Percentiles rank a stretch among this genome's conserved stretches.
Evolutionary conservation across 371 early-diverging fungal species (phyloP).

Genomic region (Haplosporangium sp.): DNA sequence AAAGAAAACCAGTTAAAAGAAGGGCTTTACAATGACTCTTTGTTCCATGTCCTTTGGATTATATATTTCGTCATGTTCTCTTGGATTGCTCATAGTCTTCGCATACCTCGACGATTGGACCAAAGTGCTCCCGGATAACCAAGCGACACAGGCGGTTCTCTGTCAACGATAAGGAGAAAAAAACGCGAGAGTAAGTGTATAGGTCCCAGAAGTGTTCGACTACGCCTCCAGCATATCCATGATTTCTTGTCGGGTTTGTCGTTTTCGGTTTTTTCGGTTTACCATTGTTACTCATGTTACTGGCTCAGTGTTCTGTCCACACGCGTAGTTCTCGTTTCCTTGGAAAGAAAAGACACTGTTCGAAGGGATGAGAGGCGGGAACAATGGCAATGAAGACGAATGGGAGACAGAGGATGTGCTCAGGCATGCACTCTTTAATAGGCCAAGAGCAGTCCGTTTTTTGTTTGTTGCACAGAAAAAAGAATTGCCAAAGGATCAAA

Average conservation of each 20-base stretch:
- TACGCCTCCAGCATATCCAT: too few species aligned
- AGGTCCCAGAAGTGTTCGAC: neutral
- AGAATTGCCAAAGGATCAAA: too few species aligned
- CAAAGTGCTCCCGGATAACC: conserved; percentile 73
- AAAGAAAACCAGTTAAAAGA: neutral
- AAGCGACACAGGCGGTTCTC: conserved; percentile 58
- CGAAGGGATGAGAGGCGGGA: too few species aligned
- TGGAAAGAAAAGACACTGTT: too few species aligned
- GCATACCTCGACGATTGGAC: conserved; percentile 69
- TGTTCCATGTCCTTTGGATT: neutral
- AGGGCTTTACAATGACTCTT: neutral
- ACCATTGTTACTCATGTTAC: conserved; percentile 16
- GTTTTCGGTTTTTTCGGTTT: neutral
- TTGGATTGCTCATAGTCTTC: too few species aligned
- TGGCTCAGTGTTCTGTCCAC: neutral
- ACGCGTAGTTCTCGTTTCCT: too few species aligned
- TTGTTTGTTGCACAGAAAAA: too few species aligned
- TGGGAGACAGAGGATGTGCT: too few species aligned
- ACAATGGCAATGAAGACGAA: too few species aligned
- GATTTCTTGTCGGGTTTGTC: too few species aligned
- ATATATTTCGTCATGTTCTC: neutral
- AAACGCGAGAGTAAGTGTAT: neutral
- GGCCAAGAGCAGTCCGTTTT: too few species aligned
- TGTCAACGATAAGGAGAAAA: conserved; percentile 1
- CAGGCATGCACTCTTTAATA: too few species aligned